Evolutionary conservation across 169 alveolate genomes (phyloP), one percentile per base, ranked within the genome.

Genomic region (Plasmodium knowlesi): DNA sequence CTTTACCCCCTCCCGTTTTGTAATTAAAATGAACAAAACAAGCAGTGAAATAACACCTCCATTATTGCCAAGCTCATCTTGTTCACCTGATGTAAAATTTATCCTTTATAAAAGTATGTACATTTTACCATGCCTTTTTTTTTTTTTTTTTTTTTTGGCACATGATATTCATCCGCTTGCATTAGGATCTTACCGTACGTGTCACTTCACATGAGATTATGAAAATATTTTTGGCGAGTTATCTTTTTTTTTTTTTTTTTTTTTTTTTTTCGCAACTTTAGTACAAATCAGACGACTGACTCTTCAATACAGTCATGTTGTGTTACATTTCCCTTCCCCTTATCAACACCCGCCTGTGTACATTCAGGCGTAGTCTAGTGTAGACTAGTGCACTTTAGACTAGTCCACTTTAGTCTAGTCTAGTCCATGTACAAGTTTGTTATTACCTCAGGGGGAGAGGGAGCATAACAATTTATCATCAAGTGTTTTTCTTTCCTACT

Each of bases 71-170:
- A n/a, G 30, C 37, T 67, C 14, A 22, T 16, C 16, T 67, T n/a
- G 12, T 61, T 67, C 41, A 67, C 41, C 10, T 22, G n/a, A 28
- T 67, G 14, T 34, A 28, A 22, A 2, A 16, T 67, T 19, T 28
- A 67, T 22, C 76, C 37, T 67, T 67, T 67, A 67, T 22, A 19
- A 22, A 22, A 25, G 19, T 16, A 25, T 25, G 37, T 28, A 67
- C 76, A 67, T 67, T 67, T 67, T 2, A 25, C 39, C 30, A 67
- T 80, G 28, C 34, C 61, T 80, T 80, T 30, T 80, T 80, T 80
- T 39, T 30, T 41, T 80, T 41, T 80, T 30, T 80, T 79, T 46
- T 80, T 80, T 80, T 14, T 80, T 8, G 4, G 34, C 12, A 22
- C 73, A 28, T 28, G 9, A 41, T 19, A 80, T 22, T 37, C 39